Percentiles rank a stretch among this genome's conserved stretches.
phyloP scores from a whole-genome alignment of 2,329 filamentous ascomycete species.

The Furcasterigmium sp. region DNA sequence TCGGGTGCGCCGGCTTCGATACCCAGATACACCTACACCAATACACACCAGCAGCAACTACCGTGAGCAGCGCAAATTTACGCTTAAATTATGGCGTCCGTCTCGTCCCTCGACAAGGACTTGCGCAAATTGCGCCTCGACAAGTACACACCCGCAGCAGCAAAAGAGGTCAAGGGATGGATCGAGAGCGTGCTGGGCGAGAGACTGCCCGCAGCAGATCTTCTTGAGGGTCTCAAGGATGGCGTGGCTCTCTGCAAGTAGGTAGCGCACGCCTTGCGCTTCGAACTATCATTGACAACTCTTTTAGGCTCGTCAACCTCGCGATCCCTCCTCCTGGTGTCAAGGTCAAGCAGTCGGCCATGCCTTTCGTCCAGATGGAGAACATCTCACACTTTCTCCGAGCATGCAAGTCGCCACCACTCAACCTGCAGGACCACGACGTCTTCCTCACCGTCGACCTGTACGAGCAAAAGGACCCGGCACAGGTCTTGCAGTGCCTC shows the following conservation, averaged over 20 bases:
- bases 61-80: not conserved
- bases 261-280: constrained; percentile 19
- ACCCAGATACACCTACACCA: not conserved
- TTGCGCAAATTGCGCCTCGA: constrained; percentile 88
- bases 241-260: constrained; percentile 91
- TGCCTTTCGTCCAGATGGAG: constrained; percentile 99
- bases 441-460: constrained; percentile 96
- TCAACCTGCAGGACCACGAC: constrained; percentile 89
- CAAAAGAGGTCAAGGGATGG: constrained; percentile 79
- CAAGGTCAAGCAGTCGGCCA: constrained; percentile 84
- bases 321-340: constrained; percentile 71
- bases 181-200: constrained; percentile 78
- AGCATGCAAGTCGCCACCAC: constrained; percentile 77
- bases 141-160: constrained; percentile 86
- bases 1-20: not conserved
- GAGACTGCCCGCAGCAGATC: constrained; percentile 64
- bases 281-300: constrained; percentile 14
- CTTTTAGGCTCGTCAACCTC: constrained; percentile 70
- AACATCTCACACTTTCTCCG: constrained; percentile 95
- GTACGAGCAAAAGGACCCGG: constrained; percentile 91
- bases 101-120: constrained; percentile 90
- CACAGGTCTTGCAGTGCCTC: constrained; percentile 91
- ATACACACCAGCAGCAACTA: not conserved
- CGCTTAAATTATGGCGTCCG: constrained; percentile 71
- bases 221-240: constrained; percentile 84